phyloP scores from a whole-genome alignment of 2,329 filamentous ascomycete species.

The Claviceps pazoutovae region DNA sequence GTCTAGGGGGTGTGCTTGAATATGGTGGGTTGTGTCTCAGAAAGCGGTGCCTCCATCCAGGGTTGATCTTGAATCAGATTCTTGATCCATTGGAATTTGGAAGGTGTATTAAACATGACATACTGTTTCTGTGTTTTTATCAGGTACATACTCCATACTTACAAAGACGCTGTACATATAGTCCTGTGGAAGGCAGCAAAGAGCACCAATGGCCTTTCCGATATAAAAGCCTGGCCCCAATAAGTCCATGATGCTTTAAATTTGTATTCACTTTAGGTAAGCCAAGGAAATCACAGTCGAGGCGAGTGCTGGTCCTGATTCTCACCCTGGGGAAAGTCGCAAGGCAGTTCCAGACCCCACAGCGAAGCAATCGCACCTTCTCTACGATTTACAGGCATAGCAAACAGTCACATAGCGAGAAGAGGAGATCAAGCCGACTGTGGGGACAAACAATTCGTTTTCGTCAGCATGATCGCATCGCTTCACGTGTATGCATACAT shows the following conservation, averaged over 20 bases:
- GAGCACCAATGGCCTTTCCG: background rate
- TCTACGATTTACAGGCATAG: background rate
- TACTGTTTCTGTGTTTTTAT: background rate
- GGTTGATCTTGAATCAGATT: background rate
- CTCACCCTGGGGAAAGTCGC: background rate
- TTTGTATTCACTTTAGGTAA: background rate
- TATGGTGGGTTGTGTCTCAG: no score
- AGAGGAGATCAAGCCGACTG: background rate
- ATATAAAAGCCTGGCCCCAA: background rate
- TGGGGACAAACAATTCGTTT: background rate
- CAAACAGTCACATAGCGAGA: background rate
- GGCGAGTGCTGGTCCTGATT: background rate
- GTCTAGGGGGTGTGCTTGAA: background rate
- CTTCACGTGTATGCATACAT: background rate
- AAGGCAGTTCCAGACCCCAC: background rate
- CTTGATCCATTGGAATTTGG: background rate
- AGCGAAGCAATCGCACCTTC: background rate
- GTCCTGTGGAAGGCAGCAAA: background rate
- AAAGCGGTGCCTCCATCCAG: background rate
- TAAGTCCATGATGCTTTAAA: background rate
- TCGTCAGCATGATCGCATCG: background rate
- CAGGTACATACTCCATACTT: slow-evolving; percentile 1
- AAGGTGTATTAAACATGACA: background rate
- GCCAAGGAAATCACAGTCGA: background rate
- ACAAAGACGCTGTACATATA: background rate